Base-by-base conservation (phyloP, 1,284 basidiomycete species). In the Coriolopsis trogii region DNA sequence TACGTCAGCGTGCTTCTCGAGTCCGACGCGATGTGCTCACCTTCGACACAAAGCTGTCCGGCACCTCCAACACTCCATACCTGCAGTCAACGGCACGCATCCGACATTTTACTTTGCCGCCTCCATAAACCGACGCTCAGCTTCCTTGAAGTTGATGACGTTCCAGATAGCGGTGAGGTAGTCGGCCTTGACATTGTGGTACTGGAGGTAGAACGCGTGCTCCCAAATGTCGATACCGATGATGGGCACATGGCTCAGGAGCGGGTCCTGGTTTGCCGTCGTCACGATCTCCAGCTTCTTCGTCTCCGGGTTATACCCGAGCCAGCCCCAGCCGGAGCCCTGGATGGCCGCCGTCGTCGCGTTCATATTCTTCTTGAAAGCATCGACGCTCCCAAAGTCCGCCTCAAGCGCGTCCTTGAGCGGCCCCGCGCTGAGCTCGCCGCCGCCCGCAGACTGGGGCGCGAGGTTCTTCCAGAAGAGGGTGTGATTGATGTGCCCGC, bases 221-320 rank as follows among this genome's bases (percentile, higher is more conserved):
- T 93, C 91, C 95, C 97, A 98, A 67, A 98, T 91, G 73, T 99
- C 97, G 61, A 98, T 87, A 54, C 96, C 97, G 67, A 99, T 85
- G 67, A 99, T 87, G 31, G 96, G 95, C 29, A 82, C 79, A 73
- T 95, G 92, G 3, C 84, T 86, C 12, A 97, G 81, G 47, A 98
- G 78, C 44, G 97, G 97, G 71, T 99, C 97, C 78, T 99, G 97
- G 79, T 99, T 98, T 30, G 93, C 76, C 24, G 96, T 98, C 33
- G 95, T 95, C 50, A 89, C 84, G 50, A 95, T 81, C 71, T 96
- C 93, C 38, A 98, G 85, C 71, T 83, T 88, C 74, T 89, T 86
- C 43, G 78, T 84, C 20, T 67, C 66, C 30, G 80, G 64, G 72
- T 90, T 90, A 70, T 84, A 91, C 34, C 90, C 90, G 54, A 98